Evolutionary conservation across 1,139 yeast genomes (phyloP).

Genomic region (Hansenula lynferdii): DNA sequence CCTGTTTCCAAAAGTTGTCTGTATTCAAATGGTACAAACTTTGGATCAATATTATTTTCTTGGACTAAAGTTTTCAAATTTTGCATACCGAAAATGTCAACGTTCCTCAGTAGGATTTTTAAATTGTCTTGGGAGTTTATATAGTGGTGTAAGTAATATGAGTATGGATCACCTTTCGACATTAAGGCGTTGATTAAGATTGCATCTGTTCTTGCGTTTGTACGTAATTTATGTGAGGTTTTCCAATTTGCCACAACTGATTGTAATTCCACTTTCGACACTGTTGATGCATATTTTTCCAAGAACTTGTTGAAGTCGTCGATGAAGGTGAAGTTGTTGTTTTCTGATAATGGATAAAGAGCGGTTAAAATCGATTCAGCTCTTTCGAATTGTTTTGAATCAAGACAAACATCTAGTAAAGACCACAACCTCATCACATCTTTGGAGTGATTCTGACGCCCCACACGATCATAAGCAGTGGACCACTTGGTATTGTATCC

Average conservation of each 20-base stretch:
- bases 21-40: conserved; percentile 32
- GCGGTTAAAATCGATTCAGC: conserved; percentile 67
- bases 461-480: conserved; percentile 25
- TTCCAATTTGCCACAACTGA: conserved; percentile 19
- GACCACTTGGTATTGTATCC: background rate
- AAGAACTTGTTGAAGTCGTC: conserved; percentile 47
- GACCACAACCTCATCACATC: conserved; percentile 70
- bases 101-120: conserved; percentile 47
- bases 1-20: conserved; percentile 25
- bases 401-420: conserved; percentile 73
- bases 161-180: conserved; percentile 10
- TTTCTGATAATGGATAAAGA: conserved; percentile 29
- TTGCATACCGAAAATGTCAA: conserved; percentile 68
- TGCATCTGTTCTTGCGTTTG: conserved; percentile 34
- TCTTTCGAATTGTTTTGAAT: conserved; percentile 61
- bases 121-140: conserved; percentile 8
- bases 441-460: conserved; percentile 39
- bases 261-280: conserved; percentile 24
- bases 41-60: conserved; percentile 20
- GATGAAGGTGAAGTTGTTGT: conserved; percentile 22
- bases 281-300: conserved; percentile 34
- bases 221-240: conserved; percentile 12
- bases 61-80: conserved; percentile 43
- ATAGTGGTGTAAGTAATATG: conserved; percentile 7
- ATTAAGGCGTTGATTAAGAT: conserved; percentile 36